Evolutionary conservation across 176 grass and related monocot genomes (phyloP), one percentile per base, ranked within the genome.

Genomic region (Aegilops tauschii): DNA sequence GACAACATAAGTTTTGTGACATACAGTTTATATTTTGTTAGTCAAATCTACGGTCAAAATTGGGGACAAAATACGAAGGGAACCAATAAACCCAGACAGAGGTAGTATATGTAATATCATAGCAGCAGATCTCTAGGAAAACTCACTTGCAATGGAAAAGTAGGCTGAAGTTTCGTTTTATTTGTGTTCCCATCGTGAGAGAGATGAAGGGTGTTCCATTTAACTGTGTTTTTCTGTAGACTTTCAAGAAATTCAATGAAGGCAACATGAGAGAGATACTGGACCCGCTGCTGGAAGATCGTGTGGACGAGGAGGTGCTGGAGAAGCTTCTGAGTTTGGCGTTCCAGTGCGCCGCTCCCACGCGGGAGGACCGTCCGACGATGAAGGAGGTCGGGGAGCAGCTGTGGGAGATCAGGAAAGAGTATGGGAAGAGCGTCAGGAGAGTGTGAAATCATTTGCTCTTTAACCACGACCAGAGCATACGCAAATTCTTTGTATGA

Each of bases 401-500:
- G 83, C 82, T 98, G n/a, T 98, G 96, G 96, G 96, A 95, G 81
- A 94, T 95, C 50, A 90, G 96, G 89, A 95, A 94, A 86, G 92
- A 86, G 40, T 91, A 92, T 8, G 78, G 83, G 21, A 95, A 90
- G 81, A 91, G 77, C 14, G 5, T 69, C 21, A 89, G 79, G 82
- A 88, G 70, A 34, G 64, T 4, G 39, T 88, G 86, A 88, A 70
- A 84, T 61, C 68, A 69, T 39, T 20, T 56, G 82, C 54, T 73
- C 18, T 42, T 65, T 45, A 65, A 58, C 14, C 59, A 68, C 1
- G 37, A 29, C n/a, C 21, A 3, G 80, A 70, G 21, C 73, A 65
- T 45, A 13, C 9, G 3, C 45, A n/a, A 34, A 65, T 78, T 45
- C 78, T 77, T 85, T 23, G 2, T 12, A 59, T 73, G 56, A 5